Conservation (phyloP, 1,139 yeast species). For the Saccharomyces hybrid region DNA sequence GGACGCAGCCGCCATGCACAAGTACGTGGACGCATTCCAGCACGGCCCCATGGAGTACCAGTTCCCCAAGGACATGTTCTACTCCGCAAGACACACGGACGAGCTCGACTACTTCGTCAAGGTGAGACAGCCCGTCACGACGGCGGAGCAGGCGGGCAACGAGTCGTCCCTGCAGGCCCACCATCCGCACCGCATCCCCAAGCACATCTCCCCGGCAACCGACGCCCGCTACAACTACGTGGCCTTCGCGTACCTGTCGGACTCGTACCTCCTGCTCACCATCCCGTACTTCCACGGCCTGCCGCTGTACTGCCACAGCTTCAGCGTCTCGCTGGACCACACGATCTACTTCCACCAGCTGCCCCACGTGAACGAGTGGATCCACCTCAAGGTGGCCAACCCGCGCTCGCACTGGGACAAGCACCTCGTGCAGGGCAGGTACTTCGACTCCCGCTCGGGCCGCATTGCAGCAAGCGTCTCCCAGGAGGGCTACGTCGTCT, state of each 20-base stretch:
- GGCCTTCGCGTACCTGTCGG: conserved; percentile 58
- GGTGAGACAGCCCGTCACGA: conserved; percentile 15
- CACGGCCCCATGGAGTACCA: conserved; percentile 38
- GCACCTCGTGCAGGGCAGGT: conserved; percentile 52
- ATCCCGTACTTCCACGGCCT: conserved; percentile 39
- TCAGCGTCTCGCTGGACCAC: conserved; percentile 62
- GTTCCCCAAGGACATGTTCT: conserved; percentile 39
- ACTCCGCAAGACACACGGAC: conserved; percentile 17
- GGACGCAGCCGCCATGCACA: conserved; percentile 8
- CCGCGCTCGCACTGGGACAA: conserved; percentile 49
- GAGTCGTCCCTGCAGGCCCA: conserved; percentile 19
- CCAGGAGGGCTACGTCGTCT: conserved; percentile 55
- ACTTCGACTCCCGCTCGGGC: conserved; percentile 43
- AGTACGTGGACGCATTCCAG: conserved; percentile 23
- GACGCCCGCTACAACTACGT: conserved; percentile 42
- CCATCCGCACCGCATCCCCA: conserved; percentile 20
- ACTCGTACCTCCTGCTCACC: conserved; percentile 48
- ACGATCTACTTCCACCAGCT: conserved; percentile 60
- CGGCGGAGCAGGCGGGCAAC: conserved; percentile 11
- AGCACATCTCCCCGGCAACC: conserved; percentile 17
- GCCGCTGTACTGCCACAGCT: conserved; percentile 36
- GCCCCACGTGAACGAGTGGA: conserved; percentile 45
- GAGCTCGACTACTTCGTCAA: conserved; percentile 24
- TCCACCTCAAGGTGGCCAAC: conserved; percentile 44
- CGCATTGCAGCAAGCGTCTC: conserved; percentile 55